Percentiles rank a stretch among this genome's conserved stretches.
Conservation (phyloP, 176 grass and related monocot genomes). For the Olyra latifolia region DNA sequence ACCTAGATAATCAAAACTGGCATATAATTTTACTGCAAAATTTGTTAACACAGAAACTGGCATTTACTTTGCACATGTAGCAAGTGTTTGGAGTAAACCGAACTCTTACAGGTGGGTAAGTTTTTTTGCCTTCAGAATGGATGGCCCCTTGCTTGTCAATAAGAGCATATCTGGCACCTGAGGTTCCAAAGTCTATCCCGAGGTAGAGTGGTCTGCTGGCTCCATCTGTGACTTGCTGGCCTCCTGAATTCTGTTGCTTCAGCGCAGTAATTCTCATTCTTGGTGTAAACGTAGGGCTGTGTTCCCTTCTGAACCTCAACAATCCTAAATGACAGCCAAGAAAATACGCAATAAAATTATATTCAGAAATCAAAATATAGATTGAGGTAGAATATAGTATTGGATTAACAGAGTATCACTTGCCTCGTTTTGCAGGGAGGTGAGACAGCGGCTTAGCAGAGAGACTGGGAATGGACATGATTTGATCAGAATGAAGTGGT, state of each 20-base stretch:
- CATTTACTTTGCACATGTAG: not conserved
- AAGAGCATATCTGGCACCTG: slow-evolving; percentile 73
- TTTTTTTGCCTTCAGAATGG: slow-evolving; percentile 58
- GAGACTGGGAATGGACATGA: slow-evolving; percentile 20
- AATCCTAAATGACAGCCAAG: not conserved
- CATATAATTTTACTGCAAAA: not conserved
- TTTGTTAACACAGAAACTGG: not conserved
- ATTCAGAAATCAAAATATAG: not conserved
- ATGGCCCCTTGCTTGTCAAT: slow-evolving; percentile 60
- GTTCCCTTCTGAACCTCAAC: not conserved
- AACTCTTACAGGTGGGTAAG: slow-evolving; percentile 48
- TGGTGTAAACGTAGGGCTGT: not conserved
- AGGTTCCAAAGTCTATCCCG: slow-evolving; percentile 87
- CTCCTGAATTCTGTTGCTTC: not conserved
- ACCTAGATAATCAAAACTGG: not conserved
- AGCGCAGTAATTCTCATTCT: slow-evolving; percentile 7
- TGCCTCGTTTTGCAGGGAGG: not conserved
- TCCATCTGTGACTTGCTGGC: not conserved
- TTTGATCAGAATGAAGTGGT: not conserved
- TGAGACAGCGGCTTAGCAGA: slow-evolving; percentile 15
- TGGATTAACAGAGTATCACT: not conserved
- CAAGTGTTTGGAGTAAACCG: not conserved
- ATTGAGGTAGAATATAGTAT: not conserved
- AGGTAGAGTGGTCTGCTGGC: slow-evolving; percentile 47
- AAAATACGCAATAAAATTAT: not conserved